Evolutionary conservation across 805 yeast species (phyloP), one percentile per base, ranked within the genome.

Genomic region (Candida orba): DNA sequence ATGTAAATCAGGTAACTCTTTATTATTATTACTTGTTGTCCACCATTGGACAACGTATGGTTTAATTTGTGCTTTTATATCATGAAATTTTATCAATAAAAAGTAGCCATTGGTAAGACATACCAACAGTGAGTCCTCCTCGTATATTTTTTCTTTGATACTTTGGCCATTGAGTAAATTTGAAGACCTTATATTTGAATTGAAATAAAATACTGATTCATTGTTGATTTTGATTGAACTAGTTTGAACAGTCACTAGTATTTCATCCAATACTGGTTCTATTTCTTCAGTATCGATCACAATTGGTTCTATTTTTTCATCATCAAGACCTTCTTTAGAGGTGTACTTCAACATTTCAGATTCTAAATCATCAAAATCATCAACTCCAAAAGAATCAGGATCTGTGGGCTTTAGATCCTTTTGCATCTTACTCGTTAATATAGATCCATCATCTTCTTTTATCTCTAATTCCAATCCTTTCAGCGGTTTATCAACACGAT

Each of bases 41-140:
- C 78, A 73, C 77, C 76, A 72, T 48, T 73, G 78, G 0, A 73
- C 74, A 9, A 69, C 68, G 47, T 66, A 69, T 1, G 78, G 78
- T 29, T 39, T 51, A 1, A 52, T 29, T 6, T n/a, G 31, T 24
- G 36, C 43, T 5, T 48, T 49, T 1, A 34, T 34, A 8, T 22
- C 51, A 54, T 62, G 71, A 24, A 73, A 50, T 20, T 73, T 54
- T 4, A 73, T 54, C 3, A 72, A 53, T 6, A 73, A 51, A 5
- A 71, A 39, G 41, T 60, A 67, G 1, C 76, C 53, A 1, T 75
- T 67, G 15, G 60, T 52, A 5, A 72, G 51, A 0, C 73, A 59
- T 1, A 73, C 34, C 8, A 72, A 40, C 12, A 73, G 51, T 2
- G 68, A 61, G 47, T 73, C 77, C 25, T 58, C 62, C 34, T 52